phyloP scores from a whole-genome alignment of 305 asterid genomes.

The Withania somnifera region DNA sequence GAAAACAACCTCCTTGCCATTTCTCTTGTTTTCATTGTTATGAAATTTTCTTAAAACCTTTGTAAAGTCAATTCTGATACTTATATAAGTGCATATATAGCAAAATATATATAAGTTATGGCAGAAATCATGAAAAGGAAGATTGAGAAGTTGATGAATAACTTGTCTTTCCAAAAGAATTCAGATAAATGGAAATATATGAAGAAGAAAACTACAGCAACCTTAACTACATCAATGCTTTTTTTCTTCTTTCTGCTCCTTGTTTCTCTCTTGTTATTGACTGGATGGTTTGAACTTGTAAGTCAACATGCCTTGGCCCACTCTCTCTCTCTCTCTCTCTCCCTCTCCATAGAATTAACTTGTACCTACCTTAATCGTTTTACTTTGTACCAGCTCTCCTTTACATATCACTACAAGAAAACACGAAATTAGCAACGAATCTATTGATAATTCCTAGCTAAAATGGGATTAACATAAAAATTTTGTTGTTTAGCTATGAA shows the following conservation, averaged over 20 bases:
- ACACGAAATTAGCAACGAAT: no score
- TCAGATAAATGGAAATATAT: not conserved
- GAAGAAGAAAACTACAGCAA: not conserved
- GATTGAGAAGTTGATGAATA: conserved; percentile 4
- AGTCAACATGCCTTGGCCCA: conserved; percentile 21
- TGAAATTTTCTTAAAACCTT: no score
- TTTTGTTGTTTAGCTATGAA: no score
- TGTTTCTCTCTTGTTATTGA: conserved; percentile 12
- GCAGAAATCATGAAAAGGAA: not conserved
- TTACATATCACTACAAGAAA: no score
- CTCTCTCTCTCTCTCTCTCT: not conserved
- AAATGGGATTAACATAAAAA: no score
- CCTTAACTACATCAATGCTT: conserved; percentile 6
- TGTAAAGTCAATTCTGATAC: no score
- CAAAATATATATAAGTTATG: not conserved
- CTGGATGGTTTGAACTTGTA: conserved; percentile 33
- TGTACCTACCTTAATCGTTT: not conserved
- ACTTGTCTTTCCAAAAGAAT: not conserved
- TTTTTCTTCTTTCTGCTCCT: conserved; percentile 12
- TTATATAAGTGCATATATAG: no score
- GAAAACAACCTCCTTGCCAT: no score
- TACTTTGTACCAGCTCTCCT: not conserved
- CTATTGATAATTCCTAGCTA: no score
- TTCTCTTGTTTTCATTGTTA: no score
- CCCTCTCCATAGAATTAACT: not conserved